Evolutionary conservation across 2,329 filamentous ascomycete species (phyloP), one percentile per base, ranked within the genome.

Genomic region (Rachicladosporium sp.): DNA sequence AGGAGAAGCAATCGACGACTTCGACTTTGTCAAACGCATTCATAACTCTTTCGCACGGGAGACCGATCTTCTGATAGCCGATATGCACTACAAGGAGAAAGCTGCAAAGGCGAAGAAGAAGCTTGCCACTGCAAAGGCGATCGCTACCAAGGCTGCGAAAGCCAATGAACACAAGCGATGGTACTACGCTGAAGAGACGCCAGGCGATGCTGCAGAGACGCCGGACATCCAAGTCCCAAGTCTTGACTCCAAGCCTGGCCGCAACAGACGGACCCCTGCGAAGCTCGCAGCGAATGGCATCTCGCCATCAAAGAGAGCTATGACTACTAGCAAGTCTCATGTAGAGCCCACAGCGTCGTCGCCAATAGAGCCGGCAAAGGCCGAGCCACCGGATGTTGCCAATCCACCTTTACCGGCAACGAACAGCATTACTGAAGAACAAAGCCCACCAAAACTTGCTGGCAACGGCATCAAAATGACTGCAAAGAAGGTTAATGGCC

Each of bases 11-110:
- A 73, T 98, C 35, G 77, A 78, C 46, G 73, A 74, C 38, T 85
- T 88, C 52, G 67, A 74, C 7, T 85, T 82, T 56, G 80, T 96
- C 38, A 82, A 87, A 47, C 70, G 69, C 23, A 78, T 84, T 27
- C 91, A 96, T 60, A 96, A 96, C 56, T 87, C 84, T 0, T 93
- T 93, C 53, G 82, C 85, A 41, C 76, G 82, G 21, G 80, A 82
- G 42, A 77, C 82, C 58, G 86, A 94, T 53, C 76, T 87, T 41
- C 66, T 89, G 8, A 76, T 78, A 44, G 74, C 76, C 21, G 82
- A 93, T 49, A 62, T 89, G 7, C 67, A 69, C 2, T 64, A 74
- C 36, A 76, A 76, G 42, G 71, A 78, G 41, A 70, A 68, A 19
- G 60, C 63, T 31, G 57, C 59, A 2, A 62, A 58, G 11, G 45